A percentile compares a stretch with the other conserved stretches of the same genome.
phyloP scores from a whole-genome alignment of 2,329 filamentous ascomycete genomes.

The Talaromyces sp. region DNA sequence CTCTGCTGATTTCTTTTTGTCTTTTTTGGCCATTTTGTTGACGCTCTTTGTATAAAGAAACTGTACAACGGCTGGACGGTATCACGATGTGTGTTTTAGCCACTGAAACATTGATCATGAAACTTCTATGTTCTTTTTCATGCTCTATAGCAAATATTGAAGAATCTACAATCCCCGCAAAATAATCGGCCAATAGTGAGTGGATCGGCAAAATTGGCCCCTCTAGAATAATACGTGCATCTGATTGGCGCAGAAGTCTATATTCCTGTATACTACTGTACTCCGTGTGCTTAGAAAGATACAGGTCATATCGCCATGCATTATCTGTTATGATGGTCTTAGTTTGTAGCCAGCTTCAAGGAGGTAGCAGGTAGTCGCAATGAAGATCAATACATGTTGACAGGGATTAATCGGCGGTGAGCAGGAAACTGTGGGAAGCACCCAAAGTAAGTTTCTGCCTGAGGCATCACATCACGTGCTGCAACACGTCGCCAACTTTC shows the following conservation, averaged over 20 bases:
- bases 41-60: not conserved
- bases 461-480: constrained; percentile 8
- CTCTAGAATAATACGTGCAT: not conserved
- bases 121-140: not conserved
- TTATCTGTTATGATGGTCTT: not conserved
- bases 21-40: constrained; percentile 47
- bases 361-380: not conserved
- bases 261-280: constrained; percentile 2
- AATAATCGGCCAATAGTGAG: constrained; percentile 4
- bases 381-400: not conserved
- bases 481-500: not conserved
- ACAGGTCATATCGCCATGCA: not conserved
- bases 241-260: constrained; percentile 10
- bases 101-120: not conserved
- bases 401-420: constrained; percentile 8
- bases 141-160: not conserved
- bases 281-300: not conserved
- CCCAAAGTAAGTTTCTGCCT: not conserved
- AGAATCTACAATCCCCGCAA: constrained; percentile 8
- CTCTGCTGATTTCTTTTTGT: constrained; percentile 56
- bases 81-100: too few species aligned
- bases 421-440: not conserved
- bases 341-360: not conserved
- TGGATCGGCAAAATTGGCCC: constrained; percentile 13
- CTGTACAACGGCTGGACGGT: not conserved